Base-by-base conservation (phyloP, 371 early-diverging fungal genomes). In the Dichotomocladium elegans region DNA sequence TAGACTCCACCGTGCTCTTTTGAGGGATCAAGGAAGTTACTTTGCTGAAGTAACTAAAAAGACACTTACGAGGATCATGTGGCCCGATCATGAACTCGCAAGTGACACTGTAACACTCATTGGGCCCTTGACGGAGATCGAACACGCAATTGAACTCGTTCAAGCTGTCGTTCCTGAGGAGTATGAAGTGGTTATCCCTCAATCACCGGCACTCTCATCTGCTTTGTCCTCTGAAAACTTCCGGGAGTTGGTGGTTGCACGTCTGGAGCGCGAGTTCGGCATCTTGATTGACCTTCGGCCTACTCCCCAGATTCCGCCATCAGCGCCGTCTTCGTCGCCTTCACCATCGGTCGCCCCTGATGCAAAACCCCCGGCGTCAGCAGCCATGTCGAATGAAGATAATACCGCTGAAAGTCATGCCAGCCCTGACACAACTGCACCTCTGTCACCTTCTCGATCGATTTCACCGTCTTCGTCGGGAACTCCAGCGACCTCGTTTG, bases 81-180 rank as follows among this genome's bases (percentile, higher is more conserved):
- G 81, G 74, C 81, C 83, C 7, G 77, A 76, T 41, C 64, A 66
- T 19, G 77, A 77, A 51, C 37, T 72, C 30, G 74, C 70, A 3
- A 60, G 51, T 22, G 65, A 68, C 11, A 51, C 35, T n/a, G 74
- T 74, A 8, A 61, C 62, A 0, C 19, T 77, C 26, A 37, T 74
- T 17, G 74, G 74, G 4, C 78, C 78, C 2, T 74, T 68, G 41
- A 67, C 74, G 0, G 70, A 77, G 31, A 52, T 77, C 25, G 44
- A 59, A 0, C 49, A 56, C 3, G 78, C 74, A 1, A 47, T 60
- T 12, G 55, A 70, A 15, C 49, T 74, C 62, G 43, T 77, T 28
- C 62, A 62, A 54, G 56, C 56, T 2, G 62, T 72, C 41, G 60
- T 77, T 0, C 70, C 78, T 1, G 72, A 72, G 31, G 60, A 58